Evolutionary conservation across 2,329 filamentous ascomycete genomes (phyloP).

Genomic region (Xylariaceae sp.): DNA sequence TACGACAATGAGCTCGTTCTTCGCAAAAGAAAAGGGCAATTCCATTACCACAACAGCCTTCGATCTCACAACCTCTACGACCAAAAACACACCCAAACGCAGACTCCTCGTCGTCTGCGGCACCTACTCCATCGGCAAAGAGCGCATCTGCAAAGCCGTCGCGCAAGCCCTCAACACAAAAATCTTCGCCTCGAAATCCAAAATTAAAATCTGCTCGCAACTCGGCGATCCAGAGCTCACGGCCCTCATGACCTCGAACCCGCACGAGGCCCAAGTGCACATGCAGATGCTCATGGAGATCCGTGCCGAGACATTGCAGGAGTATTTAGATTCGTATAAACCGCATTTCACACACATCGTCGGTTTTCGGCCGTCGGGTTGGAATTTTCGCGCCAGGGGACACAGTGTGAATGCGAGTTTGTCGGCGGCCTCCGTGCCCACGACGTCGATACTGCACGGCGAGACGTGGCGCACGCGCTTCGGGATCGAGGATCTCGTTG

Average conservation of each 20-base stretch:
- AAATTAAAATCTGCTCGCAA: conserved; percentile 77
- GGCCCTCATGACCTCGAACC: conserved; percentile 70
- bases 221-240: conserved; percentile 81
- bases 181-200: conserved; percentile 79
- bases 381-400: conserved; percentile 64
- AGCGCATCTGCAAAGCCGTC: conserved; percentile 89
- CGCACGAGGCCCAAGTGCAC: conserved; percentile 84
- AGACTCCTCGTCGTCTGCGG: conserved; percentile 87
- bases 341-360: conserved; percentile 81
- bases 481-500: conserved; percentile 63
- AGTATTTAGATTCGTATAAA: conserved; percentile 77
- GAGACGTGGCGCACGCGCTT: conserved; percentile 74
- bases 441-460: conserved; percentile 48
- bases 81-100: conserved; percentile 37
- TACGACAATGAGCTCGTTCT: conserved; percentile 50
- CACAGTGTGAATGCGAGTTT: conserved; percentile 35
- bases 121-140: conserved; percentile 97
- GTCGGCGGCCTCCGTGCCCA: conserved; percentile 46
- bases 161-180: conserved; percentile 79
- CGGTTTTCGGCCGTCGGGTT: conserved; percentile 87
- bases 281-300: conserved; percentile 98
- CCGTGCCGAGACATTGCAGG: conserved; percentile 80
- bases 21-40: conserved; percentile 36
- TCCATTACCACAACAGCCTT: conserved; percentile 23
- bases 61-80: too few relatives aligned